Evolutionary conservation across 2,329 filamentous ascomycete genomes (phyloP).

Genomic region (Pseudogymnoascus sp.): DNA sequence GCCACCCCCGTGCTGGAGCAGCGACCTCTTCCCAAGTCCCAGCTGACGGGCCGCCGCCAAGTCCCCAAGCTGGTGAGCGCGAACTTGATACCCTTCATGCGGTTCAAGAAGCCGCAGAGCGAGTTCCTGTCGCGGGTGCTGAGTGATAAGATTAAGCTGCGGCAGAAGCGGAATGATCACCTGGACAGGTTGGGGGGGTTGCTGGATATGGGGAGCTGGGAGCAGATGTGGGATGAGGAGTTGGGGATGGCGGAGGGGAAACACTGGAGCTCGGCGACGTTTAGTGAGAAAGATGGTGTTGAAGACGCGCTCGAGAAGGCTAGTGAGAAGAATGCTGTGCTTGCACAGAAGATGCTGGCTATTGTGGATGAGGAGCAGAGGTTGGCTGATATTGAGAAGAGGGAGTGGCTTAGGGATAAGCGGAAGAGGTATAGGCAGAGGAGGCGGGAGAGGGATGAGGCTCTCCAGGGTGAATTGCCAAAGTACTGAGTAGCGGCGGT

Average conservation of each 20-base stretch:
- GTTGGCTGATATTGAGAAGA: slow-evolving; percentile 29
- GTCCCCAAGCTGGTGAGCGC: slow-evolving; percentile 51
- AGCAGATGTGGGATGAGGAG: slow-evolving; percentile 40
- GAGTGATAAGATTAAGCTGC: slow-evolving; percentile 38
- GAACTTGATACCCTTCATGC: slow-evolving; percentile 53
- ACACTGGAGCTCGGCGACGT: slow-evolving; percentile 2
- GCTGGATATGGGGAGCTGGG: slow-evolving; percentile 30
- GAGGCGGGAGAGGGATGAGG: background rate
- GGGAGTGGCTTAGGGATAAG: slow-evolving; percentile 17
- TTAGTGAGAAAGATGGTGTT: slow-evolving; percentile 2
- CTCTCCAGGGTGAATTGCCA: background rate
- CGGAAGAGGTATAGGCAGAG: background rate
- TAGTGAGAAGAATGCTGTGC: slow-evolving; percentile 20
- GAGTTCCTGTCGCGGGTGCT: slow-evolving; percentile 48
- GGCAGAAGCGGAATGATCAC: slow-evolving; percentile 33
- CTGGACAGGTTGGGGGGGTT: slow-evolving; percentile 30
- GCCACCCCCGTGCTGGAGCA: slow-evolving; percentile 40
- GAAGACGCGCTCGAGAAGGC: slow-evolving; percentile 17
- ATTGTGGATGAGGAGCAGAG: slow-evolving; percentile 40
- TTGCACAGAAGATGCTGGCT: slow-evolving; percentile 34
- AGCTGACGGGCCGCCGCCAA: slow-evolving; percentile 43
- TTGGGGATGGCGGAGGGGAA: slow-evolving; percentile 7
- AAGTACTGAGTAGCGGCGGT: background rate
- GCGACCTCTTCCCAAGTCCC: slow-evolving; percentile 40
- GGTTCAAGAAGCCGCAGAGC: slow-evolving; percentile 58